Evolutionary conservation across 768 basidiomycete species (phyloP).

Genomic region (Hygrocybe punicea): DNA sequence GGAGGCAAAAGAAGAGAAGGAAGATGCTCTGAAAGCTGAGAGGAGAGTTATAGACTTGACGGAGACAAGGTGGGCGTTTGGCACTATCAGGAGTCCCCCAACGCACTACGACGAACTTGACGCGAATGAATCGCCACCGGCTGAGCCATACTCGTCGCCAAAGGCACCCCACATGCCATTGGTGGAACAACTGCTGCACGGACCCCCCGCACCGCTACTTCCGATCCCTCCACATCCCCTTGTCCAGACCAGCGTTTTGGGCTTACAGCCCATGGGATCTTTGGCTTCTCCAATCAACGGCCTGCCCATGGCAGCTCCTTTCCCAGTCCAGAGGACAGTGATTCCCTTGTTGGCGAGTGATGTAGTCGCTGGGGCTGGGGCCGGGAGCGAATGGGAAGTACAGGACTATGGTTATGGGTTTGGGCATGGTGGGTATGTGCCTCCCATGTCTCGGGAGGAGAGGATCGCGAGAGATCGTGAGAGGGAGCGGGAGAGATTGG

Average conservation of each 20-base stretch:
- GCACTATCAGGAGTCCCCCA: constrained; percentile 37
- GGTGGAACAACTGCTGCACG: not conserved
- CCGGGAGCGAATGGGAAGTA: constrained; percentile 44
- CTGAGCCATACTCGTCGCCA: not conserved
- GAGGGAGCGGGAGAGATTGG: constrained; percentile 23
- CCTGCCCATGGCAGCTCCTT: constrained; percentile 2
- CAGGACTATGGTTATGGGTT: constrained; percentile 65
- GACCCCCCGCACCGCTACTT: not conserved
- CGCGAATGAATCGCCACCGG: not conserved
- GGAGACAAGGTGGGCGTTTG: constrained; percentile 54
- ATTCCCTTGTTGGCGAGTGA: not conserved
- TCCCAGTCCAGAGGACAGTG: not conserved
- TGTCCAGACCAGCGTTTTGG: not conserved
- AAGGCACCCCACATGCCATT: not conserved
- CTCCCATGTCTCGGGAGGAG: constrained; percentile 18
- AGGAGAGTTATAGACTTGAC: constrained; percentile 33
- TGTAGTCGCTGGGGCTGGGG: not conserved
- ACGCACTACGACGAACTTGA: not conserved
- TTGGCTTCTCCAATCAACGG: not conserved
- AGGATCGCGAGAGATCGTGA: constrained; percentile 17
- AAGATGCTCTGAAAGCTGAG: constrained; percentile 4
- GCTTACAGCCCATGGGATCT: not conserved
- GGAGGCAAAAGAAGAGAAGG: constrained; percentile 7
- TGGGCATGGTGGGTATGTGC: constrained; percentile 38
- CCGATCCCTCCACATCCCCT: not conserved